Conservation (phyloP, 192 early-diverging fungal species). For the Blastocladiella britannica region DNA sequence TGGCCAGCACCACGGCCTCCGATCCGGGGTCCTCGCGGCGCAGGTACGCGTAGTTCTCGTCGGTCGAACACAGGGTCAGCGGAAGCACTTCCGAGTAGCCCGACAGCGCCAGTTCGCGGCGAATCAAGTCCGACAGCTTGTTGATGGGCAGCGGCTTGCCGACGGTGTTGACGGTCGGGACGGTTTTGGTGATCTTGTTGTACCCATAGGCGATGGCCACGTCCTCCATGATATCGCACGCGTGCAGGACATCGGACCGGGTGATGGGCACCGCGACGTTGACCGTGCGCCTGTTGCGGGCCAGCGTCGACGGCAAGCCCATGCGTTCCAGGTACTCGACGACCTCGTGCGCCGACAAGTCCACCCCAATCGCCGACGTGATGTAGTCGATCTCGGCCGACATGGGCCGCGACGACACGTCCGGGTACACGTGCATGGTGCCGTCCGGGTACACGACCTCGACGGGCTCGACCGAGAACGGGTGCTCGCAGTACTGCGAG, state of each 20-base stretch:
- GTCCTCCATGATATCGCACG: constrained; percentile 96
- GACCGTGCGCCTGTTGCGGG: constrained; percentile 32
- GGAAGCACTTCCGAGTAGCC: constrained; percentile 90
- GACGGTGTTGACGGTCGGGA: constrained; percentile 62
- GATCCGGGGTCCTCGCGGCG: constrained; percentile 53
- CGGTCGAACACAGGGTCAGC: constrained; percentile 89
- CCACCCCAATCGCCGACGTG: constrained; percentile 64
- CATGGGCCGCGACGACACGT: constrained; percentile 41
- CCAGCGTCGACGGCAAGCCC: constrained; percentile 48
- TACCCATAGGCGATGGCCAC: constrained; percentile 91
- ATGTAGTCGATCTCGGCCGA: constrained; percentile 68
- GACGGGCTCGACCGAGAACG: constrained; percentile 86
- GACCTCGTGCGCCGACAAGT: constrained; percentile 44
- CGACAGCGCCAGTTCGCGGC: constrained; percentile 64
- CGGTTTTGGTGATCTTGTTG: constrained; percentile 68
- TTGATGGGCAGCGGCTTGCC: constrained; percentile 75
- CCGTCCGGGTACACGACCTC: constrained; percentile 73
- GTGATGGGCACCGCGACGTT: constrained; percentile 66
- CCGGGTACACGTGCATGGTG: constrained; percentile 42
- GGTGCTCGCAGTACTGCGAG: constrained; percentile 73
- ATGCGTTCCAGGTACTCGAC: constrained; percentile 60
- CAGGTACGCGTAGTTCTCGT: constrained; percentile 85
- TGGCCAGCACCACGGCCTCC: constrained; percentile 67
- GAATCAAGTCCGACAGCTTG: constrained; percentile 71
- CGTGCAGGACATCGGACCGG: constrained; percentile 83